Conservation (phyloP, 306 rosid species). For the Luffa aegyptiaca region DNA sequence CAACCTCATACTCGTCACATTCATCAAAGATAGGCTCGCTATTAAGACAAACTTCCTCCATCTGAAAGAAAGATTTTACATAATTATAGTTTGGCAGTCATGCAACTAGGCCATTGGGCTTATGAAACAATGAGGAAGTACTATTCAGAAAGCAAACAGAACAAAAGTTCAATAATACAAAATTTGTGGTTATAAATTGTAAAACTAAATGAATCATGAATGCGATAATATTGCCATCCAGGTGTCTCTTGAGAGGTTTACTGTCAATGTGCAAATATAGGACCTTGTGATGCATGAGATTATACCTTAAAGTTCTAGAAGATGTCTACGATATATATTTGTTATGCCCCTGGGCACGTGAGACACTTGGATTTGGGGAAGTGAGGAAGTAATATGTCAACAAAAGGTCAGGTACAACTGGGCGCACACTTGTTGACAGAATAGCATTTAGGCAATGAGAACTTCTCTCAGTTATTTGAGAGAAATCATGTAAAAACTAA, state of each 20-base stretch:
- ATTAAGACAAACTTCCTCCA: slow-evolving; percentile 76
- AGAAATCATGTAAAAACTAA: background rate
- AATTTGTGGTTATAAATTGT: background rate
- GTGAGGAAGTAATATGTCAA: background rate
- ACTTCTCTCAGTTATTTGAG: background rate
- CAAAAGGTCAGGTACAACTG: background rate
- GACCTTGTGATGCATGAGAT: background rate
- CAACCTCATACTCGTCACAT: slow-evolving; percentile 37
- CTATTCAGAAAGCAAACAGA: background rate
- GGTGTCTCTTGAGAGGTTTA: background rate
- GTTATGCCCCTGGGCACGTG: background rate
- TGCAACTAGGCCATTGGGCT: background rate
- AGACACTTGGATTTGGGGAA: background rate
- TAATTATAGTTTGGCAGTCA: background rate
- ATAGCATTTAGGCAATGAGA: background rate
- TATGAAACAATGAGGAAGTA: background rate
- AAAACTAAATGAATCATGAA: background rate
- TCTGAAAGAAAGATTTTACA: slow-evolving; percentile 29
- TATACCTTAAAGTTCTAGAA: background rate
- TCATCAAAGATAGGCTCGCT: slow-evolving; percentile 46
- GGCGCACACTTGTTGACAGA: background rate
- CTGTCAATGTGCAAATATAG: background rate
- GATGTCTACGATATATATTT: background rate
- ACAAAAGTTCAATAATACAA: background rate
- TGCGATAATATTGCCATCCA: background rate